Conservation (phyloP, 2,329 filamentous ascomycete species). For the Aspergillus fumigatus region DNA sequence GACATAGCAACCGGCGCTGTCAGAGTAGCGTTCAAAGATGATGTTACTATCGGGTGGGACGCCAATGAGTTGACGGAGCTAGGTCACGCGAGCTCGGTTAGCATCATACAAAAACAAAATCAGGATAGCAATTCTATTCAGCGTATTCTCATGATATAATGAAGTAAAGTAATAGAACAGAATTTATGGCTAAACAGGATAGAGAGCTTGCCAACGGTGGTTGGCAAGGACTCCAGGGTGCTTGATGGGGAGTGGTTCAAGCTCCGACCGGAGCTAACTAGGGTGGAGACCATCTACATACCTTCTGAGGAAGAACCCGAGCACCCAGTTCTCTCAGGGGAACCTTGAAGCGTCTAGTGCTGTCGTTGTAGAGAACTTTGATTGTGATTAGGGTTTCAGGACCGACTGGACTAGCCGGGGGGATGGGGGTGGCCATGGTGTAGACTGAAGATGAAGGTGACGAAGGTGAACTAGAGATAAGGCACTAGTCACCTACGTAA, state of each 20-base stretch:
- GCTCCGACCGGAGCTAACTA: slow-evolving; percentile 27
- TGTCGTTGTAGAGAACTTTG: slow-evolving; percentile 75
- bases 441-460: slow-evolving; percentile 10
- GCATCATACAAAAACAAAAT: slow-evolving; percentile 6
- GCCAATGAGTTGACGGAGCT: slow-evolving; percentile 67
- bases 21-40: slow-evolving; percentile 87
- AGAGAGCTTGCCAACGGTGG: not conserved
- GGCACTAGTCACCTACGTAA: slow-evolving; percentile 10
- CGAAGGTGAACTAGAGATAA: slow-evolving; percentile 5
- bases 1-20: slow-evolving; percentile 79
- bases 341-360: slow-evolving; percentile 79
- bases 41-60: slow-evolving; percentile 60
- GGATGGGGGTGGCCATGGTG: slow-evolving; percentile 36
- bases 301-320: slow-evolving; percentile 72
- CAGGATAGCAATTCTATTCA: not conserved
- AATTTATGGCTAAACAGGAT: not conserved
- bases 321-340: slow-evolving; percentile 78
- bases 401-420: slow-evolving; percentile 45
- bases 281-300: slow-evolving; percentile 50
- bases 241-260: slow-evolving; percentile 7
- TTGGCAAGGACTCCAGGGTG: not conserved
- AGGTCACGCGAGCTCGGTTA: slow-evolving; percentile 22
- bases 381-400: slow-evolving; percentile 75
- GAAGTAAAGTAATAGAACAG: not conserved
- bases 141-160: not conserved